Base-by-base conservation (phyloP, 768 basidiomycete genomes). In the Podaxis pistillaris region DNA sequence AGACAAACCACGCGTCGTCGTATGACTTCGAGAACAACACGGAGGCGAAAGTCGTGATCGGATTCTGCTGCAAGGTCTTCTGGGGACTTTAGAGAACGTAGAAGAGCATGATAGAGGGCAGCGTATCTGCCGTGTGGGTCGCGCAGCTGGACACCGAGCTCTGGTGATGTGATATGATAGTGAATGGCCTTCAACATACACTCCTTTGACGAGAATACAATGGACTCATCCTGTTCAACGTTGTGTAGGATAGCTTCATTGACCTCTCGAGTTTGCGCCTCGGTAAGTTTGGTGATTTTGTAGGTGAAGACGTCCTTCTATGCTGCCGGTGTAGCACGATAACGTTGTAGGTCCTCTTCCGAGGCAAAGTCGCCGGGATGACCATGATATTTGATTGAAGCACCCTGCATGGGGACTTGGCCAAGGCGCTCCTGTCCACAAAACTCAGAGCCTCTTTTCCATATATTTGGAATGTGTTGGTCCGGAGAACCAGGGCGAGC, bases 401-500 rank as follows among this genome's bases (percentile, higher is more conserved):
- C 46, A 6, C 38, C 15, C 2, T 44, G 33, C 24, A 63, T 51
- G 28, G 62, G 41, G 26, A 66, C 44, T 46, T 68, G 50, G 40
- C 24, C 22, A 67, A 56, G 19, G 47, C 38, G 52, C 65, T 66
- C 49, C 28, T 62, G 56, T 40, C 15, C 1, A 17, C 22, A 4
- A 36, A 11, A 19, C 5, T 5, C 4, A 36, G 4, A 24, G 38
- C 19, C 24, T n/a, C 47, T 46, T 44, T 11, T 15, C 30, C 30
- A n/a, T 12, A 24, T 12, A 19, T 12, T 4, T 56, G 57, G 17
- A 68, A 28, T 2, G 58, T 0, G 11, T 49, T 63, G 11, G 24
- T 38, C 15, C 71, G 65, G 30, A 75, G 63, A 17, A 74, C 61
- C 11, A 73, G 52, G 9, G 68, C 68, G 36, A 74, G 62, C 9